phyloP scores from a whole-genome alignment of 345 rosid species.

The Lepidium didymum region DNA sequence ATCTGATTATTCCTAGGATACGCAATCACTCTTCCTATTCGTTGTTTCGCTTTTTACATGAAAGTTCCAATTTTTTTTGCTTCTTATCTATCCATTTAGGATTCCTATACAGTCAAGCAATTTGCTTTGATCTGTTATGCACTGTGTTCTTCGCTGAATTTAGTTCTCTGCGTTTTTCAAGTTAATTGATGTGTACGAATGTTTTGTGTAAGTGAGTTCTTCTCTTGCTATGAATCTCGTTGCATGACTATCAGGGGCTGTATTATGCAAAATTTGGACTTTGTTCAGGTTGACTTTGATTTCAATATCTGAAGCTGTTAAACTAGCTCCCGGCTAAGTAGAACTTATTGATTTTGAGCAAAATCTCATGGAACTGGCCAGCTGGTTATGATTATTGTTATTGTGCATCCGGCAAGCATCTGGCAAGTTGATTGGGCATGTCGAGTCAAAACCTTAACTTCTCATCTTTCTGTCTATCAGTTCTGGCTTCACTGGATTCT shows the following conservation, averaged over 20 bases:
- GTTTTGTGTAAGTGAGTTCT: neutral
- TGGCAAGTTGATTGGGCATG: neutral
- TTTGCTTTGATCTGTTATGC: neutral
- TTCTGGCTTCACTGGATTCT: constrained; percentile 8
- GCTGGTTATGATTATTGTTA: constrained; percentile 3
- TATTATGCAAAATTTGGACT: neutral
- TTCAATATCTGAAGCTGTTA: neutral
- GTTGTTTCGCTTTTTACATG: neutral
- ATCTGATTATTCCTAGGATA: neutral
- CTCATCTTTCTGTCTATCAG: neutral
- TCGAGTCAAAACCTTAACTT: neutral
- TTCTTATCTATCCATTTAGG: neutral
- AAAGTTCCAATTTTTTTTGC: neutral
- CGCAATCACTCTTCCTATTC: neutral
- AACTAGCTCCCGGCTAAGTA: neutral
- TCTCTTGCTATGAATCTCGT: neutral
- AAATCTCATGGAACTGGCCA: neutral
- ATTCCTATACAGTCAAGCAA: neutral
- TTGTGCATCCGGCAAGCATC: neutral
- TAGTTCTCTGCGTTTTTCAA: neutral
- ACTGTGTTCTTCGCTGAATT: neutral
- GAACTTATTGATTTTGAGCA: neutral
- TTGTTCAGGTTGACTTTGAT: neutral
- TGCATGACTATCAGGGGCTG: constrained; percentile 3
- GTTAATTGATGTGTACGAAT: neutral